These are phyloP conservation scores for Waltiozyma solani DNA, from an alignment of 1,139 yeast species.

Conservation along the genomic window DNA sequence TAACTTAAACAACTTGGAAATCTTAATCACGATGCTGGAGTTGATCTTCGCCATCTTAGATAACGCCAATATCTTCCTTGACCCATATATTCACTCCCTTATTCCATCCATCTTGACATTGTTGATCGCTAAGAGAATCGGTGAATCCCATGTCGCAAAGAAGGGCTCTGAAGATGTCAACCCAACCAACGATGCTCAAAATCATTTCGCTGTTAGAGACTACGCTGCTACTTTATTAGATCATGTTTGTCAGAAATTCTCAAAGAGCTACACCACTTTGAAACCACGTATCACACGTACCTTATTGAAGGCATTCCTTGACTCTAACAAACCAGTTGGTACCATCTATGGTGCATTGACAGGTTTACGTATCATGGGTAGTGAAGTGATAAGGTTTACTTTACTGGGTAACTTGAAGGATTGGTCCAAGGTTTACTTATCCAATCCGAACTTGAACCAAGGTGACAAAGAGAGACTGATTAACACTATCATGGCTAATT, in stretches of 20 bases:
- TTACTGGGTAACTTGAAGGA: constrained; percentile 75
- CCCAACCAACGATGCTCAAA: constrained; percentile 5
- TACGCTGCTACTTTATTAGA: constrained; percentile 80
- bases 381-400: constrained; percentile 79
- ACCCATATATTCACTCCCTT: constrained; percentile 92
- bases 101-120: constrained; percentile 93
- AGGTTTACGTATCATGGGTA: constrained; percentile 77
- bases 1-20: constrained; percentile 63
- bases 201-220: constrained; percentile 58
- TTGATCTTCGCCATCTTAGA: constrained; percentile 78
- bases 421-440: constrained; percentile 57
- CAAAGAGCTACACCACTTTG: constrained; percentile 79
- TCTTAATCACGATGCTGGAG: constrained; percentile 83
- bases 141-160: constrained; percentile 27
- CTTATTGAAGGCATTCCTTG: constrained; percentile 79
- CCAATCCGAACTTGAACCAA: constrained; percentile 20
- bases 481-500: constrained; percentile 43
- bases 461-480: constrained; percentile 38
- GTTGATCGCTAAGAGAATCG: constrained; percentile 82
- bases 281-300: constrained; percentile 95
- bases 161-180: constrained; percentile 22
- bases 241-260: constrained; percentile 68
- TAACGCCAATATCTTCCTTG: constrained; percentile 81
- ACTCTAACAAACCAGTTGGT: constrained; percentile 64
- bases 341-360: constrained; percentile 88